phyloP scores from a whole-genome alignment of 2,329 filamentous ascomycete genomes.

The Thelonectria rubi region DNA sequence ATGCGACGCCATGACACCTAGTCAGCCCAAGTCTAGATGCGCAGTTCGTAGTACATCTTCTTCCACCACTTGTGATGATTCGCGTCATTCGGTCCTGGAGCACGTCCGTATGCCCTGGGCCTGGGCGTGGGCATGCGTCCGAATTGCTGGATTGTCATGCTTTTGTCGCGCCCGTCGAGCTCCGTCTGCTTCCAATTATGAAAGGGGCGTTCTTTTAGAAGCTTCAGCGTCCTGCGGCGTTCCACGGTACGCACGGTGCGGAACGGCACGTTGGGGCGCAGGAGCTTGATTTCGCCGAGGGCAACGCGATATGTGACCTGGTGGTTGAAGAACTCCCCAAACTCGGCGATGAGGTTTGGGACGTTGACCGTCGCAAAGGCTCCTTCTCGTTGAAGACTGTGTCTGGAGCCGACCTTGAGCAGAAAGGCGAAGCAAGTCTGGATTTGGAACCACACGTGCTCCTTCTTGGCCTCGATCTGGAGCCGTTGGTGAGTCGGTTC shows the following conservation, averaged over 20 bases:
- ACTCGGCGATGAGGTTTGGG: slow-evolving; percentile 47
- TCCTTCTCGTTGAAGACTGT: slow-evolving; percentile 34
- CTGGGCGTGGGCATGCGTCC: slow-evolving; percentile 38
- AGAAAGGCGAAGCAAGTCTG: slow-evolving; percentile 41
- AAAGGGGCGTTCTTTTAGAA: too few species aligned
- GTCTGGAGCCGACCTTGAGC: slow-evolving; percentile 38
- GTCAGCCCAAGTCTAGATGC: slow-evolving; percentile 34
- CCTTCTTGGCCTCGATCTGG: slow-evolving; percentile 44
- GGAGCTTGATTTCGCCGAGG: slow-evolving; percentile 44
- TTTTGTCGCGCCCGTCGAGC: slow-evolving; percentile 18
- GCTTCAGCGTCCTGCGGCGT: slow-evolving; percentile 36
- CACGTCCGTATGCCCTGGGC: slow-evolving; percentile 23
- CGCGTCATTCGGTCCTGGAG: slow-evolving; percentile 35
- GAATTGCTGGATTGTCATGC: slow-evolving; percentile 34
- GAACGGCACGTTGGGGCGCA: slow-evolving; percentile 32
- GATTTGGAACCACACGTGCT: slow-evolving; percentile 47
- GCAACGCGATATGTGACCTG: slow-evolving; percentile 46
- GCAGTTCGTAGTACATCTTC: slow-evolving; percentile 43
- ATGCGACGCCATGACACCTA: slow-evolving; percentile 10
- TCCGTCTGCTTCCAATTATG: too few species aligned
- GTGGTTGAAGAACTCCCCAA: slow-evolving; percentile 46
- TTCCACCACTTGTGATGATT: slow-evolving; percentile 42
- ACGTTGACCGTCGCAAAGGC: slow-evolving; percentile 35
- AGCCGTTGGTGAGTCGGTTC: slow-evolving; percentile 39
- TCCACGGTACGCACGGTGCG: slow-evolving; percentile 37